Conservation (phyloP, 345 rosid species). For the Litchi chinensis region DNA sequence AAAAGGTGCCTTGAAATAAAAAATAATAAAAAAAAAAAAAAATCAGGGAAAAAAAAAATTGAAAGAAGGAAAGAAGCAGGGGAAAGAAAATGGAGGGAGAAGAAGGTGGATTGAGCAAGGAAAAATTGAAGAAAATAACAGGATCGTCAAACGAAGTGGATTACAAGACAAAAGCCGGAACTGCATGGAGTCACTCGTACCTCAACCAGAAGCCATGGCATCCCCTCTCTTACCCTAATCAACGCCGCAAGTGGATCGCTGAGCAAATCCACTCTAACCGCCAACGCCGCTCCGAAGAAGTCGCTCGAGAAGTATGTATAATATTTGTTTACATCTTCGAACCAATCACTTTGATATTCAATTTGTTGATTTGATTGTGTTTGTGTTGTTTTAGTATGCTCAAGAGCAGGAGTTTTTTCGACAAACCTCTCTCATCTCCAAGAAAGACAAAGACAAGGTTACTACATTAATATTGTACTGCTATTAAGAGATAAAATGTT, state of each 20-base stretch:
- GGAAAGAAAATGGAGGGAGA: conserved; percentile 64
- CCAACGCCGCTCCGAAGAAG: conserved; percentile 72
- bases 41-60: too few relatives aligned
- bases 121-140: conserved; percentile 55
- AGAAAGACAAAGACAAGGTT: conserved; percentile 97
- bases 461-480: not conserved
- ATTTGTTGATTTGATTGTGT: not conserved
- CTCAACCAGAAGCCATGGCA: conserved; percentile 99
- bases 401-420: conserved; percentile 99
- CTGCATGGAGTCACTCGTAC: conserved; percentile 97
- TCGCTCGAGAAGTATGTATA: conserved; percentile 73
- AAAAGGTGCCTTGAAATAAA: too few relatives aligned
- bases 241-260: conserved; percentile 99
- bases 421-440: conserved; percentile 84
- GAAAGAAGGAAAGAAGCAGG: not conserved
- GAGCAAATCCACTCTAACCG: conserved; percentile 86
- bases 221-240: conserved; percentile 97
- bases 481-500: too few relatives aligned
- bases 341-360: not conserved
- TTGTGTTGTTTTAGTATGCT: conserved; percentile 58
- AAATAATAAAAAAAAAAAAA: too few relatives aligned
- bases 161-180: conserved; percentile 88
- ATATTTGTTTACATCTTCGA: not conserved
- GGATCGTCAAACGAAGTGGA: conserved; percentile 65
- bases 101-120: conserved; percentile 77